A percentile compares a stretch with the other conserved stretches of the same genome.
phyloP scores from a whole-genome alignment of 1,284 basidiomycete species.

The Cryptococcus hybrid region DNA sequence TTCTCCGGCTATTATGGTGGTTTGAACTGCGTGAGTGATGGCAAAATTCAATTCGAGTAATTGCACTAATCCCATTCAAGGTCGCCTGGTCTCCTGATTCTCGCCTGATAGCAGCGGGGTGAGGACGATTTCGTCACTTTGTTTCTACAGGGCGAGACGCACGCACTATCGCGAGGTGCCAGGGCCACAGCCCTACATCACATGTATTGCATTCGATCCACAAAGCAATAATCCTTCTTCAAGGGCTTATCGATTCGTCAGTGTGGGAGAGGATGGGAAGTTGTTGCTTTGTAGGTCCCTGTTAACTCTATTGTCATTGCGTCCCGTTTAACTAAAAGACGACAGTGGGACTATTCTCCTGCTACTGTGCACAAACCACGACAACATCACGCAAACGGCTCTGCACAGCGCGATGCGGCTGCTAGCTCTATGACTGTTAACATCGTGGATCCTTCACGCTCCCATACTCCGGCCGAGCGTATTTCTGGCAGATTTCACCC shows the following conservation, averaged over 20 bases:
- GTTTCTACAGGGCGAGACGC: slow-evolving; percentile 90
- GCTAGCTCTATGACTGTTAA: not conserved
- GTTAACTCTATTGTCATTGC: slow-evolving; percentile 61
- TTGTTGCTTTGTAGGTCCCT: slow-evolving; percentile 65
- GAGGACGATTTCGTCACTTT: slow-evolving; percentile 88
- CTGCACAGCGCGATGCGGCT: slow-evolving; percentile 30
- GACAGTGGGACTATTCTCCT: slow-evolving; percentile 87
- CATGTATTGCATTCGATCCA: slow-evolving; percentile 80
- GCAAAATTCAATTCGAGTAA: not conserved
- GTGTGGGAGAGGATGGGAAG: slow-evolving; percentile 92
- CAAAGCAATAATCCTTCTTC: slow-evolving; percentile 69
- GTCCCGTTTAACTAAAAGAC: slow-evolving; percentile 55
- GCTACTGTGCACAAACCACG: slow-evolving; percentile 49
- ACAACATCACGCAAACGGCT: slow-evolving; percentile 39
- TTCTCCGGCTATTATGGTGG: slow-evolving; percentile 91
- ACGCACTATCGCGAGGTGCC: slow-evolving; percentile 90
- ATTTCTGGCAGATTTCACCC: slow-evolving; percentile 63
- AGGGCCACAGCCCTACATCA: slow-evolving; percentile 93
- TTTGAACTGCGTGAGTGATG: slow-evolving; percentile 60
- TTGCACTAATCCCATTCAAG: slow-evolving; percentile 2
- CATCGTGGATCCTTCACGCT: slow-evolving; percentile 41
- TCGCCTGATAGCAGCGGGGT: slow-evolving; percentile 79
- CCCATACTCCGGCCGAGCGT: slow-evolving; percentile 55
- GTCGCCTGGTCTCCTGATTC: slow-evolving; percentile 95
- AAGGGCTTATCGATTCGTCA: slow-evolving; percentile 84